Conservation (phyloP, 176 grass and related monocot species). For the Aegilops sharonensis region DNA sequence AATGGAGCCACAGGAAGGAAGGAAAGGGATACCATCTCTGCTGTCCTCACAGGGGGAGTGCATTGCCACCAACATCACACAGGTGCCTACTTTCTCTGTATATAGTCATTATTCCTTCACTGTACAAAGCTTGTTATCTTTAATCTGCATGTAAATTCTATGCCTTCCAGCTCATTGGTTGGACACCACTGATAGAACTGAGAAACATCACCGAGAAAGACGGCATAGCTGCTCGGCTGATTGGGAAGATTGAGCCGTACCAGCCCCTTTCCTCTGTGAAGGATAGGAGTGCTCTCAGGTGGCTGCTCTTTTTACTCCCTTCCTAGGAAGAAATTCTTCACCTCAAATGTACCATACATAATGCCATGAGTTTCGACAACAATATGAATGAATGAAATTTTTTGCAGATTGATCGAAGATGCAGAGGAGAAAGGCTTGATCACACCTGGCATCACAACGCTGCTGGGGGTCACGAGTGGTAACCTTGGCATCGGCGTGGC, state of each 20-base stretch:
- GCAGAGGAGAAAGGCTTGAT: constrained; percentile 80
- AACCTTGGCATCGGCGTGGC: constrained; percentile 68
- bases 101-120: background rate
- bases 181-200: constrained; percentile 83
- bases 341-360: background rate
- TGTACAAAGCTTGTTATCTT: background rate
- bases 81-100: constrained; percentile 39
- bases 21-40: constrained; percentile 62
- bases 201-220: constrained; percentile 65
- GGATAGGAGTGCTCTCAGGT: constrained; percentile 80
- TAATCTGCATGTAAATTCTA: background rate
- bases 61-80: constrained; percentile 66
- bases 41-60: constrained; percentile 56
- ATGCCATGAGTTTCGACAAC: background rate
- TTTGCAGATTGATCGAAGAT: constrained; percentile 89
- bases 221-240: constrained; percentile 51
- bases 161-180: constrained; percentile 75
- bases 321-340: background rate
- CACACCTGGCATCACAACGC: constrained; percentile 61
- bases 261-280: constrained; percentile 83
- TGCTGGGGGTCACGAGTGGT: constrained; percentile 61
- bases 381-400: background rate
- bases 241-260: constrained; percentile 83
- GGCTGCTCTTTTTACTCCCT: background rate
- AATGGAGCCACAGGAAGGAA: constrained; percentile 54